These are phyloP conservation scores for Ambrosiella xylebori DNA, from an alignment of 2,329 filamentous ascomycete genomes.

Conservation along the genomic window DNA sequence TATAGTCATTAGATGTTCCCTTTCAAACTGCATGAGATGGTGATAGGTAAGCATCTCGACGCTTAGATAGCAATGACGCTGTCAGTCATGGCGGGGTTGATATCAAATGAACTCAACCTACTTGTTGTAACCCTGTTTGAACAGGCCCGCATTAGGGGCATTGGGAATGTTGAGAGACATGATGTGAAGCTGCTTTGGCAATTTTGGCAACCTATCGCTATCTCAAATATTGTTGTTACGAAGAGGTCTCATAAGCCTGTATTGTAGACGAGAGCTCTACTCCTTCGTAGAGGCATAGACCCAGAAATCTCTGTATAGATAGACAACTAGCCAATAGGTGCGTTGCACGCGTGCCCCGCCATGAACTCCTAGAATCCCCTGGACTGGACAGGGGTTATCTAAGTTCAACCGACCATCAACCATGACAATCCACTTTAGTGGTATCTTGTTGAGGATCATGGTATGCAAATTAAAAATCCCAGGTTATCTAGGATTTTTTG, in stretches of 20 bases:
- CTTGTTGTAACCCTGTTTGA: constrained; percentile 95
- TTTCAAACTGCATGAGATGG: not conserved
- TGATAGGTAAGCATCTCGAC: not conserved
- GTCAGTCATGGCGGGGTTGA: constrained; percentile 10
- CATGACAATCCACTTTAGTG: constrained; percentile 4
- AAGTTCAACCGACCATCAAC: constrained; percentile 4
- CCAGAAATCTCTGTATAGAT: constrained; percentile 11
- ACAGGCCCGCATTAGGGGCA: constrained; percentile 81
- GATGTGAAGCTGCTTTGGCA: constrained; percentile 11
- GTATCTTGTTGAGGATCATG: not conserved
- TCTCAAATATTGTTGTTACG: constrained; percentile 1
- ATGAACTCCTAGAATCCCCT: constrained; percentile 11
- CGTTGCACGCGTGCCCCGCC: constrained; percentile 13
- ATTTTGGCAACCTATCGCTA: not conserved
- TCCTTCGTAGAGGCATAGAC: constrained; percentile 9
- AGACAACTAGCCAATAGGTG: constrained; percentile 12
- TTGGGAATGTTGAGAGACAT: constrained; percentile 97
- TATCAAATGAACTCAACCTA: constrained; percentile 29
- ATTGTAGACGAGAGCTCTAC: constrained; percentile 8
- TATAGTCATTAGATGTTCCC: not conserved
- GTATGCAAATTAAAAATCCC: not conserved
- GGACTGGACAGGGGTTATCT: constrained; percentile 1
- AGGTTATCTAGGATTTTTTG: not conserved
- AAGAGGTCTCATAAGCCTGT: constrained; percentile 9
- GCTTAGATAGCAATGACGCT: constrained; percentile 2